phyloP scores from a whole-genome alignment of 257 asterid species.

The Craterostigma plantagineum region DNA sequence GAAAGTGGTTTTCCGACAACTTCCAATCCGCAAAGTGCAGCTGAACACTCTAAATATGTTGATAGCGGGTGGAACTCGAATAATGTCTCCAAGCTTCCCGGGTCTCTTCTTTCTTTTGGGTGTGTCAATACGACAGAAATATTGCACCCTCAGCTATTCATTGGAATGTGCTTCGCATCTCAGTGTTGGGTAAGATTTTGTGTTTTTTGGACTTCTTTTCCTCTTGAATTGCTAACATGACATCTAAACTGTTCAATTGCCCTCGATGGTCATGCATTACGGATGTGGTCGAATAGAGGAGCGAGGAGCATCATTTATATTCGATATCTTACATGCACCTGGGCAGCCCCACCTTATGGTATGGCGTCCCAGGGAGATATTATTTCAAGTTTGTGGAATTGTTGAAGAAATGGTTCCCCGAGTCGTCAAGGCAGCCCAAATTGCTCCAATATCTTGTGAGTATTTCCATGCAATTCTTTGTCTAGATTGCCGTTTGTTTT shows the following conservation, averaged over 20 bases:
- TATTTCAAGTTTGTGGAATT: conserved; percentile 42
- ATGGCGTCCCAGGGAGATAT: conserved; percentile 55
- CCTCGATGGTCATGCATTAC: conserved; percentile 17
- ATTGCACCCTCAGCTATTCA: conserved; percentile 29
- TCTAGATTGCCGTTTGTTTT: too few species aligned
- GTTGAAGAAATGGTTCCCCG: conserved; percentile 37
- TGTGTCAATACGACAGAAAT: conserved; percentile 17
- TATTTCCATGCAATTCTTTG: conserved; percentile 6
- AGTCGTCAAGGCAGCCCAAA: conserved; percentile 31
- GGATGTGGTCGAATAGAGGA: conserved; percentile 52
- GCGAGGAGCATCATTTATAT: conserved; percentile 66
- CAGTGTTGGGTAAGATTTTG: conserved; percentile 54
- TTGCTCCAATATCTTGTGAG: conserved; percentile 50
- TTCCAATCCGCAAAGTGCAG: conserved; percentile 9
- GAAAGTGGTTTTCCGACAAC: conserved; percentile 38
- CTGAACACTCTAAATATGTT: conserved; percentile 18
- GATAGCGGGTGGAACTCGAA: conserved; percentile 76
- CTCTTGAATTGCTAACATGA: background rate
- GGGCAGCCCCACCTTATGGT: conserved; percentile 59
- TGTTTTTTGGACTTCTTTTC: too few species aligned
- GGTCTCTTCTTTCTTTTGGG: conserved; percentile 64
- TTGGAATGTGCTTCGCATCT: conserved; percentile 87
- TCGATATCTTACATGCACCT: conserved; percentile 53
- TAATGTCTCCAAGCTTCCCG: conserved; percentile 38
- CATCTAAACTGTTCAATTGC: conserved; percentile 2